Base-by-base conservation (phyloP, 2,329 filamentous ascomycete species). In the Aspergillus bombycis region DNA sequence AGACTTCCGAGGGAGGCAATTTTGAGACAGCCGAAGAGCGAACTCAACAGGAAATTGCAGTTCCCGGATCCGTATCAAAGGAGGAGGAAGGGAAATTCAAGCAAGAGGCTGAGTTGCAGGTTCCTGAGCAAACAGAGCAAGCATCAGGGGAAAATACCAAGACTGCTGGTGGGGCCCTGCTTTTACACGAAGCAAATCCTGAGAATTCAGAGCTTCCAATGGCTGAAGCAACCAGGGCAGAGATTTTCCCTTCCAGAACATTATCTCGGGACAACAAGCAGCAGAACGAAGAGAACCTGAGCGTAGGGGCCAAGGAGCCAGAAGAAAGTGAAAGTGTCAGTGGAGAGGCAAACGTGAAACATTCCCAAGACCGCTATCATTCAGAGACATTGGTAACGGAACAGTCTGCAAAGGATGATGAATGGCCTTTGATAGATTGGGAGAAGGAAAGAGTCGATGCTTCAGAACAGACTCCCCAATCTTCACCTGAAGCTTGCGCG, bases 371-470 rank as follows among this genome's bases (percentile, higher is more conserved):
- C 21, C 46, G 65, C 45, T 34, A 12, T 14, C 66, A 71, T 1
- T 19, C 63, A 38, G 43, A 50, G 26, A 46, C 41, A 38, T 23
- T 32, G n/a, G 57, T 57, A 38, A 28, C 46, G 34, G 32, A 53
- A 11, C 63, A 65, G 30, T 52, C 60, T 56, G 61, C 62, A 34
- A 64, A 68, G 45, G 70, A 73, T 21, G 74, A 77, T n/a, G 75
- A 78, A 26, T 78, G 74, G 73, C 77, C 77, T 60, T 61, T 69
- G 36, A 79, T 79, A 68, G 76, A 78, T 59, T 79, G 77, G 77
- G 74, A 72, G 21, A 70, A 74, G 58, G 67, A 65, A 36, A 70
- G 72, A 57, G 60, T 67, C 46, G 70, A 70, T 48, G 60, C 66
- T 41, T 57, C 62, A 19, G 71, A 74, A 56, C 68, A 69, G 55